Evolutionary conservation across 2,329 filamentous ascomycete genomes (phyloP).

Genomic region (Akanthomyces uredinophilus): DNA sequence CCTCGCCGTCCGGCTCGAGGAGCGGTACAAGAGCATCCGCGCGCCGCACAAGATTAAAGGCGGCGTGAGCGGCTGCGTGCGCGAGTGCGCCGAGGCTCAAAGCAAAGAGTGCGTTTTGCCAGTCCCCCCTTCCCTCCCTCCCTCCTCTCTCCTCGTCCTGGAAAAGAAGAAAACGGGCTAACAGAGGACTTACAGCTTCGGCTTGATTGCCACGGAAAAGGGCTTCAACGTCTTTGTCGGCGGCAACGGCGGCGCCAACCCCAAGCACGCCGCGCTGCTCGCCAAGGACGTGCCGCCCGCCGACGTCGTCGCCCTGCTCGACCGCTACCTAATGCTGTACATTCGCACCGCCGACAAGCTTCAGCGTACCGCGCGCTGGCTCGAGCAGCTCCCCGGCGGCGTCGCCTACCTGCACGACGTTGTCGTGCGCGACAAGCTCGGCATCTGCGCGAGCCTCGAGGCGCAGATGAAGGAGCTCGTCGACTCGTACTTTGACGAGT

Average conservation of each 20-base stretch:
- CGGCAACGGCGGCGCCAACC: constrained; percentile 84
- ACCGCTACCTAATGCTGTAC: constrained; percentile 89
- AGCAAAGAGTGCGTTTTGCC: constrained; percentile 83
- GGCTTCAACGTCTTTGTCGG: constrained; percentile 91
- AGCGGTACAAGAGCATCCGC: constrained; percentile 89
- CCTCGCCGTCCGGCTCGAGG: constrained; percentile 81
- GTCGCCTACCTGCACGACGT: constrained; percentile 79
- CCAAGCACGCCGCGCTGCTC: constrained; percentile 73
- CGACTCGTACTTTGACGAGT: constrained; percentile 82
- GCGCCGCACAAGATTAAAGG: constrained; percentile 87
- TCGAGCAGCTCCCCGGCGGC: constrained; percentile 78
- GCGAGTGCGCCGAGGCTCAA: constrained; percentile 88
- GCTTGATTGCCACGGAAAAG: constrained; percentile 85
- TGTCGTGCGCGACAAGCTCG: constrained; percentile 77
- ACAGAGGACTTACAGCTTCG: constrained; percentile 71
- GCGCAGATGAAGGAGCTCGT: constrained; percentile 84
- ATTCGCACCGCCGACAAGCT: constrained; percentile 88
- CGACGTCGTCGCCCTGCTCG: constrained; percentile 76
- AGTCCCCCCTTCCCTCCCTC: too few species aligned
- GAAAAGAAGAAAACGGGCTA: too few species aligned
- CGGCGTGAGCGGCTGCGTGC: constrained; percentile 84
- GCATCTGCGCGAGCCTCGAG: constrained; percentile 78
- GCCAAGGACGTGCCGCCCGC: constrained; percentile 81
- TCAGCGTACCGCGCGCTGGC: constrained; percentile 82
- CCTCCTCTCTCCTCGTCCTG: too few species aligned